Conservation (phyloP, 352 stramenopile genomes). For the Pythium brachiatum region DNA sequence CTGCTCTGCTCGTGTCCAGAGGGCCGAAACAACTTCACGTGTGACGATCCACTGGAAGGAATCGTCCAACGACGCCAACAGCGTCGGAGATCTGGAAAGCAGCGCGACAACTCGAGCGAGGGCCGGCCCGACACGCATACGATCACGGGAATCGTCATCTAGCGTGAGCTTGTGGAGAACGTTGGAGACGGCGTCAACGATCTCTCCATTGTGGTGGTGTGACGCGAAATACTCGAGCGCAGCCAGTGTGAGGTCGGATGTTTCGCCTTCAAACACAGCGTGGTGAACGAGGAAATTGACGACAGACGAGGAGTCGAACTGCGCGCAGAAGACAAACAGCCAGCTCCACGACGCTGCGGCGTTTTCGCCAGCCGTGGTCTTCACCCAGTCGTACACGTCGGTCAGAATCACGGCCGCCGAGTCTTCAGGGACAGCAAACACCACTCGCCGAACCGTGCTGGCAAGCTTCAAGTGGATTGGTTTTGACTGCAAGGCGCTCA, state of each 20-base stretch:
- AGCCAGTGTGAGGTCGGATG: background rate
- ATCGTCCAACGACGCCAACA: constrained; percentile 48
- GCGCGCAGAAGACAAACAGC: constrained; percentile 41
- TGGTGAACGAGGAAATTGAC: constrained; percentile 49
- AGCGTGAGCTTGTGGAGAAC: constrained; percentile 31
- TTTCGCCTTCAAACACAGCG: constrained; percentile 21
- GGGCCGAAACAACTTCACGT: constrained; percentile 33
- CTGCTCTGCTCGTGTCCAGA: constrained; percentile 16
- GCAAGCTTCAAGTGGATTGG: constrained; percentile 47
- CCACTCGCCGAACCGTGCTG: constrained; percentile 35
- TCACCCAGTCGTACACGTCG: constrained; percentile 52
- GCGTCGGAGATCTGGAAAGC: constrained; percentile 28
- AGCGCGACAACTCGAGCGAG: constrained; percentile 31
- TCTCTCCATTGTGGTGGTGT: constrained; percentile 36
- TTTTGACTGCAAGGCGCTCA: constrained; percentile 38
- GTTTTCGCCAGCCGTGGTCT: background rate
- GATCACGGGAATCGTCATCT: background rate
- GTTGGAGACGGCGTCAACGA: constrained; percentile 47
- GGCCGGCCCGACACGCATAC: background rate
- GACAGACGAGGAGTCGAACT: constrained; percentile 43
- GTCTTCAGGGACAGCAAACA: constrained; percentile 33
- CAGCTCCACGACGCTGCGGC: constrained; percentile 24
- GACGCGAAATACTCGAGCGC: constrained; percentile 41
- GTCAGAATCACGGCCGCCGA: constrained; percentile 24
- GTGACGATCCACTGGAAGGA: constrained; percentile 68